Conservation (phyloP, 495 filamentous ascomycete species). For the Neurospora discreta region DNA sequence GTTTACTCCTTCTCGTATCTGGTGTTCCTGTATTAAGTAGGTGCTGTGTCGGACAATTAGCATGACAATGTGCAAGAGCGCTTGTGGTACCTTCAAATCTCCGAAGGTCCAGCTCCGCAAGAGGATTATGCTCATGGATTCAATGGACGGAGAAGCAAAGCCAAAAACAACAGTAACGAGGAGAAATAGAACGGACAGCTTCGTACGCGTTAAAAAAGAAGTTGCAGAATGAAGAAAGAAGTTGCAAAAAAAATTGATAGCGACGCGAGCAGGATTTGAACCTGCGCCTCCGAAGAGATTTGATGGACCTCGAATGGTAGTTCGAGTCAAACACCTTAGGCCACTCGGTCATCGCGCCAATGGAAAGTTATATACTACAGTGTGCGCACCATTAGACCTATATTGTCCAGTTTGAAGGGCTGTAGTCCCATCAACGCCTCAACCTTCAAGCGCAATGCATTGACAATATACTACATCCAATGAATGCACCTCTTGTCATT, state of each 20-base stretch:
- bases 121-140: background rate
- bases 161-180: background rate
- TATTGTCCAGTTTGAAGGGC: background rate
- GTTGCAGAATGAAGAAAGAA: background rate
- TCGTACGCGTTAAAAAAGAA: background rate
- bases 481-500: no score
- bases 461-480: no score
- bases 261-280: background rate
- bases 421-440: background rate
- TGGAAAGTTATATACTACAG: background rate
- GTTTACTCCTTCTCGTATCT: background rate
- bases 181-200: background rate
- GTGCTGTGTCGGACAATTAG: background rate
- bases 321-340: background rate
- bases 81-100: background rate
- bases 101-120: background rate
- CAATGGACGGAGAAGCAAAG: background rate
- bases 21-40: background rate
- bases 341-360: background rate
- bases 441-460: background rate
- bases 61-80: background rate
- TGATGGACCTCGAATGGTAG: background rate
- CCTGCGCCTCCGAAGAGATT: background rate
- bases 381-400: accelerated
- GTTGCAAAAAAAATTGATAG: background rate